phyloP scores from a whole-genome alignment of 371 early-diverging fungal species.

The Parasitella parasitica region DNA sequence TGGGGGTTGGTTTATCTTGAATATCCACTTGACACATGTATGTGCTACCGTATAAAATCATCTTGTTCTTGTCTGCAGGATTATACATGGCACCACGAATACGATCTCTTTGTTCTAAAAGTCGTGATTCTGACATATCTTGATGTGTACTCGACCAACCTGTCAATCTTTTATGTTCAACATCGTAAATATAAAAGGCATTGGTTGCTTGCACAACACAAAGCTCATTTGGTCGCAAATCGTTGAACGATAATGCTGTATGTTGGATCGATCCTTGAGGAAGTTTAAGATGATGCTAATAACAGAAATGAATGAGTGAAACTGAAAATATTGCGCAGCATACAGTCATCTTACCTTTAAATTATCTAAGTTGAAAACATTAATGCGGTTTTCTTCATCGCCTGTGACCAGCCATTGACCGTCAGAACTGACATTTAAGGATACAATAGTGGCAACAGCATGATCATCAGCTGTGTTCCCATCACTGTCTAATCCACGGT shows the following conservation, averaged over 20 bases:
- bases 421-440: slow-evolving; percentile 74
- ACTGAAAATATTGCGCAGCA: no score
- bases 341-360: slow-evolving; percentile 56
- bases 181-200: slow-evolving; percentile 79
- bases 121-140: slow-evolving; percentile 42
- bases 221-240: slow-evolving; percentile 58
- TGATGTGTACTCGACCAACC: slow-evolving; percentile 80
- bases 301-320: no score
- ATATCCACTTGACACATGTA: slow-evolving; percentile 78
- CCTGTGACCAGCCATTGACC: slow-evolving; percentile 82
- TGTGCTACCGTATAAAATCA: slow-evolving; percentile 70
- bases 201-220: slow-evolving; percentile 68
- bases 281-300: slow-evolving; percentile 66
- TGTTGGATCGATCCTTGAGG: slow-evolving; percentile 67
- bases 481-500: slow-evolving; percentile 60
- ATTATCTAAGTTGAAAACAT: slow-evolving; percentile 76
- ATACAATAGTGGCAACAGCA: slow-evolving; percentile 56
- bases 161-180: slow-evolving; percentile 65
- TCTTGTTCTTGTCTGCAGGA: slow-evolving; percentile 60
- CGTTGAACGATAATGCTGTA: slow-evolving; percentile 75
- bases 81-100: slow-evolving; percentile 75
- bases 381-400: slow-evolving; percentile 72
- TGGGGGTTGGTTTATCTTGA: slow-evolving; percentile 40
- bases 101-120: slow-evolving; percentile 64
- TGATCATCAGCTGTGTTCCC: slow-evolving; percentile 45